Evolutionary conservation across 2,329 filamentous ascomycete species (phyloP).

Genomic region (Cladosporium austrohemisphaericum): DNA sequence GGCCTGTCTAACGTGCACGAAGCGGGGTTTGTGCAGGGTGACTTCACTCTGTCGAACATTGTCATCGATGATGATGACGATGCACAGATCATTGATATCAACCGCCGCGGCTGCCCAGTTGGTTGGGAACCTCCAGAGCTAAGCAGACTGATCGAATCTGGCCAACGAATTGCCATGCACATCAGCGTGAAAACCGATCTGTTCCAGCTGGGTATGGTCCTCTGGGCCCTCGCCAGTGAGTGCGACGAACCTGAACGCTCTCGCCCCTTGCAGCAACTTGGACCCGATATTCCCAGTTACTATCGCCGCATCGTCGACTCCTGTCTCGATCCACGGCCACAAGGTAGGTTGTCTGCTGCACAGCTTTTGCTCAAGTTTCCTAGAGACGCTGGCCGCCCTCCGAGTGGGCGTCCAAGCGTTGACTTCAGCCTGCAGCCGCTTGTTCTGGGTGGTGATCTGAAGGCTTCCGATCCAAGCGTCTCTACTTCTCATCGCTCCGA

Average conservation of each 20-base stretch:
- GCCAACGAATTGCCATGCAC: conserved; percentile 90
- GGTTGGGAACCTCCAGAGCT: conserved; percentile 97
- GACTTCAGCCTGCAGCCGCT: conserved; percentile 6
- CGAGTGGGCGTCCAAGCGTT: conserved; percentile 6
- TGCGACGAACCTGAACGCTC: conserved; percentile 83
- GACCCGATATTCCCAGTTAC: conserved; percentile 67
- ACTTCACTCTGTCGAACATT: conserved; percentile 96
- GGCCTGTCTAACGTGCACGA: conserved; percentile 93
- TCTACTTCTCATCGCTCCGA: conserved; percentile 40
- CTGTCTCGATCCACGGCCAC: conserved; percentile 72
- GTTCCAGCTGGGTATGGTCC: conserved; percentile 93
- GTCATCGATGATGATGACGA: conserved; percentile 81
- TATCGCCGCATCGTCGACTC: conserved; percentile 71
- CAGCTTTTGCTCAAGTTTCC: conserved; percentile 70
- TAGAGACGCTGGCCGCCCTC: conserved; percentile 14
- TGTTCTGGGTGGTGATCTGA: conserved; percentile 1
- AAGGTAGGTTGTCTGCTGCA: conserved; percentile 67
- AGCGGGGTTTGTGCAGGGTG: conserved; percentile 92
- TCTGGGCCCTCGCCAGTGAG: conserved; percentile 85
- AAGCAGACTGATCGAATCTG: conserved; percentile 75
- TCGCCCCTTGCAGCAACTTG: conserved; percentile 61
- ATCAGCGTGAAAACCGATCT: conserved; percentile 97
- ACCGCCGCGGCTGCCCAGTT: conserved; percentile 91
- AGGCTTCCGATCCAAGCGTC: conserved; percentile 34
- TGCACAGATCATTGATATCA: conserved; percentile 98